Conservation (phyloP, 768 basidiomycete species). For the Chalciporus chontae region DNA sequence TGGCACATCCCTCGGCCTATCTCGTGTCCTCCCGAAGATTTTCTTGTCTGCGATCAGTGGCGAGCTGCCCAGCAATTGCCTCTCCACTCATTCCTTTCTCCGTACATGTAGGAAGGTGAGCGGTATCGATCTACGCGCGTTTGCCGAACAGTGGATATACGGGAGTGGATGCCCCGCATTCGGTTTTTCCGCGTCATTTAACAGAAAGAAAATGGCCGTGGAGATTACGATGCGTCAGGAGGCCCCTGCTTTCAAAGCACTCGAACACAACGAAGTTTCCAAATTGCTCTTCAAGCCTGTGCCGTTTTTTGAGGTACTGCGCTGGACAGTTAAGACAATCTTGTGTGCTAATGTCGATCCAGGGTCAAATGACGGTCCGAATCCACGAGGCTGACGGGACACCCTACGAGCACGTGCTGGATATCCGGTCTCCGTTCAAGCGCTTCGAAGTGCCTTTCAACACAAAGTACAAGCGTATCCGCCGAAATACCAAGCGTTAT, state of each 20-base stretch:
- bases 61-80: constrained; percentile 77
- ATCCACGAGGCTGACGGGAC: constrained; percentile 99
- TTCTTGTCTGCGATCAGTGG: constrained; percentile 93
- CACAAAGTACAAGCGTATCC: constrained; percentile 96
- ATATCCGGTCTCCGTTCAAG: constrained; percentile 83
- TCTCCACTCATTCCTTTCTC: constrained; percentile 89
- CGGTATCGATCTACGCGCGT: constrained; percentile 83
- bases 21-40: constrained; percentile 91
- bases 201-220: constrained; percentile 97
- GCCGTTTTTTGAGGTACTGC: constrained; percentile 77
- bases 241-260: constrained; percentile 66
- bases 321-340: not conserved
- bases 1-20: constrained; percentile 90
- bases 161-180: constrained; percentile 95
- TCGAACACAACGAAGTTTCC: constrained; percentile 65
- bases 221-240: constrained; percentile 94
- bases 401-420: constrained; percentile 96
- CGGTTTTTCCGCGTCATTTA: constrained; percentile 86
- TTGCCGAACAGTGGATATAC: constrained; percentile 99
- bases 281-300: constrained; percentile 78
- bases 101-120: constrained; percentile 91
- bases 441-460: constrained; percentile 99
- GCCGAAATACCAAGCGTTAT: constrained; percentile 94
- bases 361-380: constrained; percentile 98
- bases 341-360: not conserved